Evolutionary conservation across 2,329 filamentous ascomycete species (phyloP), one percentile per base, ranked within the genome.

Genomic region (Alternaria arbusti): DNA sequence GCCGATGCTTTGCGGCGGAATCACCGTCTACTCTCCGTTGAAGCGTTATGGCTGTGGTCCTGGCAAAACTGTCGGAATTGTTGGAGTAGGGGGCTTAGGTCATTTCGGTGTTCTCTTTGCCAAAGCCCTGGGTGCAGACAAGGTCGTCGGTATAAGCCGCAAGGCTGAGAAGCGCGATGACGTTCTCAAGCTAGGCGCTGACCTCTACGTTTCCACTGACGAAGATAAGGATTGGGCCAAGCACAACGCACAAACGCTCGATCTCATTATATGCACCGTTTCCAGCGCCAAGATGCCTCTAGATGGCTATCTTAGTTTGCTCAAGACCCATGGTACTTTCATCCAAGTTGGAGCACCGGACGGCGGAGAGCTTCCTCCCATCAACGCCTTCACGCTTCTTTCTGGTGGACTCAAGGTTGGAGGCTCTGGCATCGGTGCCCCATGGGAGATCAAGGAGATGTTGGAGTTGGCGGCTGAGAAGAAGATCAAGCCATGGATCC

Each of bases 1-100:
- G 1, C 91, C 91, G 6, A 93, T 94, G 90, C 85, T 96, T 68
- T 96, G 93, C 79, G 93, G 91, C 45, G 93, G 93, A 64, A 84
- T 96, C 67, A 96, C 93, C 1, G 87, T 89, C 32, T 96, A 90
- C 83, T 90, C 87, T 63, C 93, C 93, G 0, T 84, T 96, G 13
- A 89, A 91, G 60, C 86, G 91, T 40, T 90, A 94, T 70, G 91
- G 91, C 15, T 86, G 86, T 58, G 91, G 91, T 0, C 90, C 91
- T 1, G 92, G 92, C 63, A 92, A 92, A 83, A 91, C 91, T 79
- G 89, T 94, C 17, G 91, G 86, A 43, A 87, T 94, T 58, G 87
- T 93, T 6, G 91, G 91, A 57, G 83, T 93, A 10, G 91, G 91
- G 15, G 91, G 91, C 0, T 80, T 94, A 0, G 91, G 91, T 0